Conservation (phyloP, 352 stramenopile genomes). For the Pythium rhizo-oryzae region DNA sequence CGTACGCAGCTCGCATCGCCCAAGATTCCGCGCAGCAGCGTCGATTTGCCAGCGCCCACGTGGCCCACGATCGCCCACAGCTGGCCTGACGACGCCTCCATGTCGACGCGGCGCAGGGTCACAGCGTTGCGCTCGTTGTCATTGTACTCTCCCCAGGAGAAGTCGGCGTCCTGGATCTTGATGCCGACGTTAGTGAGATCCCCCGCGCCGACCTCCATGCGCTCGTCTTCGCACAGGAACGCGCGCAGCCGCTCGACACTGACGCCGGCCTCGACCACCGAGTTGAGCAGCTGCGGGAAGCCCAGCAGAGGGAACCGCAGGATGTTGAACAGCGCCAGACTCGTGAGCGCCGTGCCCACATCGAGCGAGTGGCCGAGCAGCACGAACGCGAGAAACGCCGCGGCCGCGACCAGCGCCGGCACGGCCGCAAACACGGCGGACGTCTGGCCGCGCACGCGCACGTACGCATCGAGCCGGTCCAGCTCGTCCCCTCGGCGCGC, state of each 20-base stretch:
- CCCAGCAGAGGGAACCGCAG: slow-evolving; percentile 96
- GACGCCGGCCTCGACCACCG: slow-evolving; percentile 89
- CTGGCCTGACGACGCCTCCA: slow-evolving; percentile 67
- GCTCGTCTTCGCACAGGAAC: slow-evolving; percentile 74
- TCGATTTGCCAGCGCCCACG: slow-evolving; percentile 87
- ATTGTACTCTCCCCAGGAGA: slow-evolving; percentile 53
- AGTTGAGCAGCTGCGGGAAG: slow-evolving; percentile 95
- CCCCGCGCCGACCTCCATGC: slow-evolving; percentile 68
- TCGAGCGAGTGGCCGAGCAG: slow-evolving; percentile 81
- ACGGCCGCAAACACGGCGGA: slow-evolving; percentile 60
- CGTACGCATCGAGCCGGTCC: slow-evolving; percentile 46
- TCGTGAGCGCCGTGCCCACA: slow-evolving; percentile 89
- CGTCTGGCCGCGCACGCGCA: slow-evolving; percentile 32
- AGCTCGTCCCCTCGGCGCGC: slow-evolving; percentile 71
- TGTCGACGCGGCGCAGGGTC: slow-evolving; percentile 53
- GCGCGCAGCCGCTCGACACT: slow-evolving; percentile 61
- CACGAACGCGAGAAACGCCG: slow-evolving; percentile 81
- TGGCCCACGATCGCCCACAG: slow-evolving; percentile 78
- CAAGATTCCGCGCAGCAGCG: slow-evolving; percentile 50
- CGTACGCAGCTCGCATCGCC: slow-evolving; percentile 39
- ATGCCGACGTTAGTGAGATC: slow-evolving; percentile 76
- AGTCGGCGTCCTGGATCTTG: slow-evolving; percentile 52
- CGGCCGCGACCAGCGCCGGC: slow-evolving; percentile 86
- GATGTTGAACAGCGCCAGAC: slow-evolving; percentile 94
- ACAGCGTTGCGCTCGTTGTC: slow-evolving; percentile 30